These are phyloP conservation scores for Rubia yunnanensis DNA, from an alignment of 257 asterid genomes.

Conservation along the genomic window DNA sequence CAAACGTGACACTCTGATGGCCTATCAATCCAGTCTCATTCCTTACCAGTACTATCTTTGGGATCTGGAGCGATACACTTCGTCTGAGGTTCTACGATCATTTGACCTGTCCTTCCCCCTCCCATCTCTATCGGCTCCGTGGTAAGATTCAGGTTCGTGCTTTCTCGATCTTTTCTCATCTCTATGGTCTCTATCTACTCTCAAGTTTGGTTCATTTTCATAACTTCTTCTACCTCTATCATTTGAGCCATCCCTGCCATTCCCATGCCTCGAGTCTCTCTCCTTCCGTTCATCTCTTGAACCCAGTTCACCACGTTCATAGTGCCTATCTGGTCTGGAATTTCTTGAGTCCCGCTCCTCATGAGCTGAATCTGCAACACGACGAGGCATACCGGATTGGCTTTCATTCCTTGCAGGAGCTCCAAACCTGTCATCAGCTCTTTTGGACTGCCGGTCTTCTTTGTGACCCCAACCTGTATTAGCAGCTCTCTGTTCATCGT, in stretches of 20 bases:
- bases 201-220: slow-evolving; percentile 18
- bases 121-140: slow-evolving; percentile 31
- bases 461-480: slow-evolving; percentile 96
- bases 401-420: slow-evolving; percentile 32
- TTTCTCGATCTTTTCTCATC: slow-evolving; percentile 37
- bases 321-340: slow-evolving; percentile 19
- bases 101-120: slow-evolving; percentile 27
- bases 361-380: slow-evolving; percentile 19
- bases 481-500: slow-evolving; percentile 96
- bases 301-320: slow-evolving; percentile 13
- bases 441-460: slow-evolving; percentile 51
- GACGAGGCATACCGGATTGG: slow-evolving; percentile 22
- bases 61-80: slow-evolving; percentile 12
- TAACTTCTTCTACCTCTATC: slow-evolving; percentile 34
- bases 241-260: slow-evolving; percentile 20
- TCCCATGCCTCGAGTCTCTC: slow-evolving; percentile 16
- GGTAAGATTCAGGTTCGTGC: slow-evolving; percentile 28
- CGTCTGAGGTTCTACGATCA: slow-evolving; percentile 5
- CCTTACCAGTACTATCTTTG: not conserved
- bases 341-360: slow-evolving; percentile 22
- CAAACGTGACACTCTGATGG: not conserved
- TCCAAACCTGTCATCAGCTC: slow-evolving; percentile 47
- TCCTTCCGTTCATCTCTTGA: slow-evolving; percentile 25
- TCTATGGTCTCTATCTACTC: slow-evolving; percentile 35
- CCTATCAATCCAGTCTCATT: not conserved